Evolutionary conservation across 805 yeast species (phyloP).

Genomic region (Barnettozyma populi): DNA sequence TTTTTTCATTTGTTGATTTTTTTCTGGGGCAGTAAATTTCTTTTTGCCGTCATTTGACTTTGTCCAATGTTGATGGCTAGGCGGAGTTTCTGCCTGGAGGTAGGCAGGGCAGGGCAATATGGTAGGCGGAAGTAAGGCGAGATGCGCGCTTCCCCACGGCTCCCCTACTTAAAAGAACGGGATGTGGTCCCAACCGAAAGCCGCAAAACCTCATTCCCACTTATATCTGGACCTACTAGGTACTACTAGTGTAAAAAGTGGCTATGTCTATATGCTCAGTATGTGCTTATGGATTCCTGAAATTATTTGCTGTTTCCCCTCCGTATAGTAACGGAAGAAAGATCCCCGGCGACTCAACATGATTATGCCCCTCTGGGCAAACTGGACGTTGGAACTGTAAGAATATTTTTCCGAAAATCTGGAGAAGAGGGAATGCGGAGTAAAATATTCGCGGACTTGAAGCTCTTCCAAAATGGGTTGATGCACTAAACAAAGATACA

Average conservation of each 20-base stretch:
- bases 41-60: neutral
- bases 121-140: neutral
- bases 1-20: neutral
- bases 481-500: no score
- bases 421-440: neutral
- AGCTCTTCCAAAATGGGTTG: neutral
- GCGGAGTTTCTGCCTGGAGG: neutral
- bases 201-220: neutral
- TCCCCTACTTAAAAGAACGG: neutral
- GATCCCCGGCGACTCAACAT: neutral
- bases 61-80: neutral
- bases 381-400: neutral
- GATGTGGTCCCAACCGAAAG: neutral
- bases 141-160: neutral
- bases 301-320: neutral
- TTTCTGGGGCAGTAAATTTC: conserved; percentile 2
- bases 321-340: neutral
- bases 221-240: neutral
- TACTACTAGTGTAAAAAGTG: neutral
- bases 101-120: neutral
- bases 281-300: no score
- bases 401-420: neutral
- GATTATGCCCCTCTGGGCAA: neutral
- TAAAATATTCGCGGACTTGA: neutral
- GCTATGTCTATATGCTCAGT: no score